Evolutionary conservation across 768 basidiomycete species (phyloP).

Genomic region (Boletus sp.): DNA sequence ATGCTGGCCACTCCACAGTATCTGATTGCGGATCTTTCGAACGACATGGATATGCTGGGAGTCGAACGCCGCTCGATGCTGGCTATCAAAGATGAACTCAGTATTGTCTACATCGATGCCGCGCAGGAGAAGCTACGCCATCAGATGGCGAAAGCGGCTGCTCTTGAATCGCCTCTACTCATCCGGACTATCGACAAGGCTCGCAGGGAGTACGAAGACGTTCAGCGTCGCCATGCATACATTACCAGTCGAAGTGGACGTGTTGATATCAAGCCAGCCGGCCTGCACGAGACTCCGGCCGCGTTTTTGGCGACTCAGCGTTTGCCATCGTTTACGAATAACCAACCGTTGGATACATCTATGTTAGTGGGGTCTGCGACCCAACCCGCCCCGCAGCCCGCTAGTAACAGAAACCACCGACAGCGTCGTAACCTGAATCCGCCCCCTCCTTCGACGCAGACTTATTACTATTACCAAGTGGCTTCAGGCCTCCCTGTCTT

Average conservation of each 20-base stretch:
- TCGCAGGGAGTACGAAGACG: constrained; percentile 52
- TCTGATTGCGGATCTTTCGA: constrained; percentile 68
- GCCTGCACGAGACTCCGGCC: constrained; percentile 47
- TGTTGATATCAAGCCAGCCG: constrained; percentile 13
- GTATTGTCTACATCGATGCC: constrained; percentile 74
- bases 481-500: constrained; percentile 88
- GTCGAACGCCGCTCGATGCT: constrained; percentile 64
- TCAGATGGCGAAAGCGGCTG: constrained; percentile 77
- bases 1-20: constrained; percentile 94
- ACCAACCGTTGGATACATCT: constrained; percentile 3
- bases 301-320: constrained; percentile 54
- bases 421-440: constrained; percentile 82
- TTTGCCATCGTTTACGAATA: constrained; percentile 13
- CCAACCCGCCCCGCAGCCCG: constrained; percentile 8
- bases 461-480: constrained; percentile 96
- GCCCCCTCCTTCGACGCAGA: constrained; percentile 81
- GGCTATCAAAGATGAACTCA: constrained; percentile 73
- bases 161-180: constrained; percentile 70
- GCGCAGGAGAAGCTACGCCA: constrained; percentile 74
- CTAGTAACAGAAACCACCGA: constrained; percentile 44
- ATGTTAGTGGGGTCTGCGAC: constrained; percentile 1
- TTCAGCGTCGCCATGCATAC: constrained; percentile 40
- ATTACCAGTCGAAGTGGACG: constrained; percentile 20
- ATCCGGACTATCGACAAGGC: constrained; percentile 63
- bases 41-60: constrained; percentile 70